phyloP scores from a whole-genome alignment of 495 filamentous ascomycete species.

The Sporormia fimetaria region DNA sequence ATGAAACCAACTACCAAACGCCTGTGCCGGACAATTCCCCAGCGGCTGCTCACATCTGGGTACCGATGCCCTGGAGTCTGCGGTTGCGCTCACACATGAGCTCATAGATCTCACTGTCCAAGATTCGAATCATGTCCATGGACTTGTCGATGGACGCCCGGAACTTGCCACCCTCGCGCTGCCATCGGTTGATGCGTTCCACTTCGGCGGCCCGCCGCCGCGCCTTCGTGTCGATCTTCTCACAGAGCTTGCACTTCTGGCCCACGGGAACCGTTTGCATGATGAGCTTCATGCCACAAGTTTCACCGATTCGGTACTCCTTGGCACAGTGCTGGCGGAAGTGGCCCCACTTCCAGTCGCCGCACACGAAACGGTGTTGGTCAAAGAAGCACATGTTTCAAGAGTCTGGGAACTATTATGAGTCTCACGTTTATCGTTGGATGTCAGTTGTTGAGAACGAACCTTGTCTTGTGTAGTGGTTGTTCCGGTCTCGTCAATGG shows the following conservation, averaged over 20 bases:
- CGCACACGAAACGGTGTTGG: slow-evolving; percentile 54
- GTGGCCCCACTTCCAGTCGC: slow-evolving; percentile 91
- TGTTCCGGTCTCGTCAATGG: no score
- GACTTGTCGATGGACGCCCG: slow-evolving; percentile 73
- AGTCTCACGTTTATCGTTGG: no score
- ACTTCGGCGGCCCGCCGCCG: slow-evolving; percentile 63
- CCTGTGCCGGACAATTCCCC: slow-evolving; percentile 5
- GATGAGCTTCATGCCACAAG: slow-evolving; percentile 91
- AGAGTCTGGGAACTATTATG: slow-evolving; percentile 13
- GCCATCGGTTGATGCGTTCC: slow-evolving; percentile 73
- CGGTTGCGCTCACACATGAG: slow-evolving; percentile 40
- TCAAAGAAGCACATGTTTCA: slow-evolving; percentile 56
- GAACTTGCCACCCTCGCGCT: slow-evolving; percentile 52
- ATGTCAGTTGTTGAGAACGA: slow-evolving; percentile 15
- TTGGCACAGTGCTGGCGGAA: slow-evolving; percentile 91
- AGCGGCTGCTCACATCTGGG: slow-evolving; percentile 1
- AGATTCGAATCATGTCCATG: slow-evolving; percentile 47
- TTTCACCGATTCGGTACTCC: slow-evolving; percentile 96
- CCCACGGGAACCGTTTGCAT: slow-evolving; percentile 49
- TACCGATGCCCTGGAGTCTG: slow-evolving; percentile 31
- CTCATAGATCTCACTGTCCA: slow-evolving; percentile 52
- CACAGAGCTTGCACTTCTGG: slow-evolving; percentile 71
- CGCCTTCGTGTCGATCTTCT: slow-evolving; percentile 80
- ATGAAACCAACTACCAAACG: slow-evolving; percentile 24
- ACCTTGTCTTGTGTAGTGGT: slow-evolving; percentile 20